A percentile compares a stretch with the other conserved stretches of the same genome.
These are phyloP conservation scores for Zygotorulaspora danielsina DNA, from an alignment of 805 yeast genomes.

Conservation along the genomic window DNA sequence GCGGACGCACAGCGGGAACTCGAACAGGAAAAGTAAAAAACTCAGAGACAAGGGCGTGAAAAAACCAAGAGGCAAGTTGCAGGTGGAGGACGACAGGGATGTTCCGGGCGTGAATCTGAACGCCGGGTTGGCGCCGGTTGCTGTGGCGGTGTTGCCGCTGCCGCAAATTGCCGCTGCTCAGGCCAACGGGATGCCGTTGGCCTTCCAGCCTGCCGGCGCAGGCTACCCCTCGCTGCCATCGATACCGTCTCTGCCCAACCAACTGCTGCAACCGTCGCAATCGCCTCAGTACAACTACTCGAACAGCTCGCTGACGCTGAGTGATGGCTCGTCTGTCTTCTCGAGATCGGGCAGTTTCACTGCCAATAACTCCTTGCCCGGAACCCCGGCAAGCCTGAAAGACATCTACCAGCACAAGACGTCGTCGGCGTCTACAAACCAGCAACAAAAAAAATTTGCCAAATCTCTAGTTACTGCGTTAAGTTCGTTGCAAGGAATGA, in stretches of 20 bases:
- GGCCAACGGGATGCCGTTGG: neutral
- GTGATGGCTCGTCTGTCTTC: constrained; percentile 19
- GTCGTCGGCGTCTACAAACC: neutral
- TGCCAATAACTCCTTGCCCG: constrained; percentile 7
- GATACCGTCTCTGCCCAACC: constrained; percentile 5
- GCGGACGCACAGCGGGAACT: constrained; percentile 67
- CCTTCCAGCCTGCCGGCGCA: neutral
- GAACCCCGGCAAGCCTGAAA: constrained; percentile 12
- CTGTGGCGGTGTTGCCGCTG: constrained; percentile 9
- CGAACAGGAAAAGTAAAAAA: constrained; percentile 41
- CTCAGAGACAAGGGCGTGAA: constrained; percentile 12
- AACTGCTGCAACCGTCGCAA: constrained; percentile 6
- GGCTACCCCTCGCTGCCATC: constrained; percentile 8
- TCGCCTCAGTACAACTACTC: constrained; percentile 11
- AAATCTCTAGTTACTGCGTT: constrained; percentile 19
- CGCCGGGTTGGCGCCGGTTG: constrained; percentile 11
- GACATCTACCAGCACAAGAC: constrained; percentile 4
- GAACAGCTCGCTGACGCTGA: constrained; percentile 18
- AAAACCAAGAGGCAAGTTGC: constrained; percentile 4
- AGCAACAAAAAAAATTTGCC: constrained; percentile 14
- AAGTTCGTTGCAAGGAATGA: constrained; percentile 22
- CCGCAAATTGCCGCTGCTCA: neutral
- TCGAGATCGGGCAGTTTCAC: constrained; percentile 12
- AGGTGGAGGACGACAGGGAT: constrained; percentile 1
- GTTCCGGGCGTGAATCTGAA: constrained; percentile 4